phyloP scores from a whole-genome alignment of 2,329 filamentous ascomycete species.

The Xylaria sp. region DNA sequence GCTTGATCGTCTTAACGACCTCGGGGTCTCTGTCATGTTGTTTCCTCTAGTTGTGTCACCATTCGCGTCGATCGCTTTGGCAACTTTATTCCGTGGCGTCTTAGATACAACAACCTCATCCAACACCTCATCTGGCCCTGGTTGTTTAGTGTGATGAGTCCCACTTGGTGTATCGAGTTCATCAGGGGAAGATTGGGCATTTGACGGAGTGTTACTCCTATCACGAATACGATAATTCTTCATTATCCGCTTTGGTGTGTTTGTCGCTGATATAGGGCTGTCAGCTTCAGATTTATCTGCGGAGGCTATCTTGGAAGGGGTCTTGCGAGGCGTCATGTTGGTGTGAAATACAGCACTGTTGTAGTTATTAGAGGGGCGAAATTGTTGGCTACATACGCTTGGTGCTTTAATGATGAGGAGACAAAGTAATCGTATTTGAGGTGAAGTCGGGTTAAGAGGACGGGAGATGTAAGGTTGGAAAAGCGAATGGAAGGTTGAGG shows the following conservation, averaged over 20 bases:
- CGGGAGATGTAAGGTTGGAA: background rate
- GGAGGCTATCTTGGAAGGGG: constrained; percentile 7
- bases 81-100: background rate
- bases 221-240: constrained; percentile 8
- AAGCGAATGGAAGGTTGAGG: background rate
- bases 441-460: background rate
- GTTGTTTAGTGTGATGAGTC: constrained; percentile 1
- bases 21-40: constrained; percentile 4
- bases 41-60: background rate
- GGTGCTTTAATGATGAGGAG: background rate
- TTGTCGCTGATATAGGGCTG: constrained; percentile 1
- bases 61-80: background rate
- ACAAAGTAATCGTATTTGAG: background rate
- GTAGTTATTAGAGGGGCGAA: background rate
- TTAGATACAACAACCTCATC: constrained; percentile 22
- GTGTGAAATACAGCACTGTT: background rate
- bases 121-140: constrained; percentile 1
- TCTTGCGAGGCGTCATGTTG: constrained; percentile 40
- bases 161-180: constrained; percentile 26
- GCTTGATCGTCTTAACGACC: background rate
- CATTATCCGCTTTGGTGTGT: constrained; percentile 19
- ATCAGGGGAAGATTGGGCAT: constrained; percentile 19
- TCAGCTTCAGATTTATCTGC: background rate
- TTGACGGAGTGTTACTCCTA: background rate
- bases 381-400: background rate